Conservation (phyloP, 2,329 filamentous ascomycete genomes). For the Hirsutella thompsonii region DNA sequence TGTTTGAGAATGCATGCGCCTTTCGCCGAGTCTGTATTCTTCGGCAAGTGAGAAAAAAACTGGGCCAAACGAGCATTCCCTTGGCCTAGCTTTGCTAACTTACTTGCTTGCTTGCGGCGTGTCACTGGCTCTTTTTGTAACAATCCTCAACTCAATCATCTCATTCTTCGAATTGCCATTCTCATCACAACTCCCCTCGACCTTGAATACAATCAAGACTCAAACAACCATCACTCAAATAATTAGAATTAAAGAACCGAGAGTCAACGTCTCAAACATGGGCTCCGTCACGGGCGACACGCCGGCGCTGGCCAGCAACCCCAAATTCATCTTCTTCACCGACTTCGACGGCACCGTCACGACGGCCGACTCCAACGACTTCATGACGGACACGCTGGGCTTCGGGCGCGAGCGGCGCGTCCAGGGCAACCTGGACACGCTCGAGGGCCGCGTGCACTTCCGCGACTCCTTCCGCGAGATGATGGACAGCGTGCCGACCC, state of each 20-base stretch:
- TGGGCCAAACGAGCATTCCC: no score
- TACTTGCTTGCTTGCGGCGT: no score
- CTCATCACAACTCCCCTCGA: no score
- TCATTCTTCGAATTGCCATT: no score
- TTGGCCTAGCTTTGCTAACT: no score
- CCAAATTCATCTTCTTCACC: constrained; percentile 94
- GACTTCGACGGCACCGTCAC: constrained; percentile 98
- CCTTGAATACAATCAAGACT: no score
- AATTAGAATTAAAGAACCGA: not conserved
- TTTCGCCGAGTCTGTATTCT: constrained; percentile 4
- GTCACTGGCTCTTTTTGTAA: no score
- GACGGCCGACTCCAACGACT: constrained; percentile 51
- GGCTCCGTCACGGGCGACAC: constrained; percentile 29
- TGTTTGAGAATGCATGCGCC: no score
- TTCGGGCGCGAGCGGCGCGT: constrained; percentile 62
- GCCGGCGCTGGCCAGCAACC: constrained; percentile 52
- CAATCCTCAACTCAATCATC: no score
- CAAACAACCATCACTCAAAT: no score
- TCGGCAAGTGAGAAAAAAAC: no score
- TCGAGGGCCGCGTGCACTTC: constrained; percentile 59
- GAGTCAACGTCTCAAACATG: constrained; percentile 21
- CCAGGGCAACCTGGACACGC: constrained; percentile 63
- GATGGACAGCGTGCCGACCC: constrained; percentile 74
- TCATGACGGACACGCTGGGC: constrained; percentile 82
- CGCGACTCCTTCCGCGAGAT: constrained; percentile 81